phyloP scores from a whole-genome alignment of 2,329 filamentous ascomycete species.

The Ophiocordyceps polyrhachis-furcata region DNA sequence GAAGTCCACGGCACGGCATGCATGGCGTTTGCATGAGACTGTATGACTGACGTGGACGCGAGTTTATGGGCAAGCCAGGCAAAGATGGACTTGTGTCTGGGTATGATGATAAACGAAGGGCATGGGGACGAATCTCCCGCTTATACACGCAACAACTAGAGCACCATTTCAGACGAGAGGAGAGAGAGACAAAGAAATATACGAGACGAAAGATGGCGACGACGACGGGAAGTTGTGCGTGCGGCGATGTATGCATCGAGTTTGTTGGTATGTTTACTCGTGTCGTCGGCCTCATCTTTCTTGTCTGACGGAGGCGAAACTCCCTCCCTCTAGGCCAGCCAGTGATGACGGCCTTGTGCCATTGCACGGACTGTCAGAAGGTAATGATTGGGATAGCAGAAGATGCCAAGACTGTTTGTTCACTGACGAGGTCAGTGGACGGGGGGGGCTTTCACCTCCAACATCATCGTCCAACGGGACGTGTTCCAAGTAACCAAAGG shows the following conservation, averaged over 20 bases:
- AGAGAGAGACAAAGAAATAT: too few species aligned
- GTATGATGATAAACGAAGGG: too few species aligned
- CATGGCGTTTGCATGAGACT: too few species aligned
- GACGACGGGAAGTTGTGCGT: conserved; percentile 17
- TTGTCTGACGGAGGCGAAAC: neutral
- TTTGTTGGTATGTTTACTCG: conserved; percentile 11
- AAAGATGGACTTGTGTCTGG: too few species aligned
- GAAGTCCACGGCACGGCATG: too few species aligned
- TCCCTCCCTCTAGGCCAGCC: conserved; percentile 24
- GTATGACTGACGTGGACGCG: too few species aligned
- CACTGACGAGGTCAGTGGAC: conserved; percentile 19
- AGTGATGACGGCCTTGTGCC: conserved; percentile 26
- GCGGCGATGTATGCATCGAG: conserved; percentile 15
- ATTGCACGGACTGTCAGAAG: conserved; percentile 36
- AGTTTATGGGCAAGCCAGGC: too few species aligned
- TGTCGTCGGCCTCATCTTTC: neutral
- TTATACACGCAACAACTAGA: neutral
- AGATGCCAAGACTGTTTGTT: too few species aligned
- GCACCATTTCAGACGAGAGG: neutral
- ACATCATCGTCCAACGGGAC: conserved; percentile 27
- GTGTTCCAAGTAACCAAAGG: conserved; percentile 30
- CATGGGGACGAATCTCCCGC: too few species aligned
- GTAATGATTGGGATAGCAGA: conserved; percentile 8
- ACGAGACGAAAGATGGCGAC: conserved; percentile 2
- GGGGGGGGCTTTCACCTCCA: conserved; percentile 35